Evolutionary conservation across 495 filamentous ascomycete species (phyloP), one percentile per base, ranked within the genome.

Genomic region (Rhizodiscina lignyota): DNA sequence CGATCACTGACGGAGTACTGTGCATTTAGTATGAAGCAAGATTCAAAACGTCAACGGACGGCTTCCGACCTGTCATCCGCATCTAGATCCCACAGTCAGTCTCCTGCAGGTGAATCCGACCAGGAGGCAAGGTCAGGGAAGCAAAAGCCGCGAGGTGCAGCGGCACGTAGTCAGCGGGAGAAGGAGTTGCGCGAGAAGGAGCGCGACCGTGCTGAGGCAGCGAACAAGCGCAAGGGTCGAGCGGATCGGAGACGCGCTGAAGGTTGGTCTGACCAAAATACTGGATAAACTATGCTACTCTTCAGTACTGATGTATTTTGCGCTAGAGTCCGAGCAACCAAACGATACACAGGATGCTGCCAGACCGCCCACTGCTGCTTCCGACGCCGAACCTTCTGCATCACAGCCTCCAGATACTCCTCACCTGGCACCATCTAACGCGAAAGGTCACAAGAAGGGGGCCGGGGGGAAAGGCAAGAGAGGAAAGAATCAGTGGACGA

Each of bases 181-280:
- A 85, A 79, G 42, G 80, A 82, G 35, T 54, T 68, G 11, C 76
- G 72, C 37, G 83, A 89, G 55, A 48, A 66, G 41, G 73, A 87
- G 44, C 64, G 63, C 30, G 82, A 86, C 48, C 53, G 66, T 30
- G 73, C 74, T 13, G 83, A 91, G 42, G 68, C 71, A n/a, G 70
- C 67, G 16, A 74, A 67, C 39, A 77, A 79, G 45, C 63, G 83
- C 34, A 87, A 86, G 56, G 77, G 70, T 18, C 68, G 80, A 30
- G 65, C 74, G 18, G 83, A 81, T 36, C 64, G 74, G 38, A 67
- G 80, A 32, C 68, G 77, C 56, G 74, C 64, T 41, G 84, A 89
- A 44, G 83, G 84, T 91, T 61, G n/a, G n/a, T n/a, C n/a, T n/a
- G n/a, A n/a, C n/a, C n/a, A n/a, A n/a, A n/a, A n/a, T n/a, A n/a